Percentiles rank a stretch among this genome's conserved stretches.
These are phyloP conservation scores for Meyerozyma carpophila DNA, from an alignment of 1,139 yeast genomes.

Conservation along the genomic window DNA sequence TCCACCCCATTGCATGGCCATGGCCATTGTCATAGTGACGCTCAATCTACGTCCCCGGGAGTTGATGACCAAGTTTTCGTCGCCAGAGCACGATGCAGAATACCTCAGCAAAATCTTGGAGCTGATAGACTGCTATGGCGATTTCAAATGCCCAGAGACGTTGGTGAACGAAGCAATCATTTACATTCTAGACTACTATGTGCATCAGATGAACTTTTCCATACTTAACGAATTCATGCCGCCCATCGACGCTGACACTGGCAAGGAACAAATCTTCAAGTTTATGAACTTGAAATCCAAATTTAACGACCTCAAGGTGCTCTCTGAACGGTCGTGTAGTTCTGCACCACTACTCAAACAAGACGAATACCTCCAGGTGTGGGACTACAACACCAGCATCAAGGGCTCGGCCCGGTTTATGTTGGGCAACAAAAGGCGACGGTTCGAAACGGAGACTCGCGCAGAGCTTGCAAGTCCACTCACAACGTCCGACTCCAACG, in stretches of 20 bases:
- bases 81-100: constrained; percentile 11
- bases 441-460: constrained; percentile 27
- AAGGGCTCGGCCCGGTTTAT: constrained; percentile 53
- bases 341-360: constrained; percentile 32
- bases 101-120: constrained; percentile 22
- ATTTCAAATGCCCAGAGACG: constrained; percentile 44
- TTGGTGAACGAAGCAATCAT: constrained; percentile 57
- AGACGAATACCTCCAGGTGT: constrained; percentile 45
- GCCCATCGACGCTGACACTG: constrained; percentile 25
- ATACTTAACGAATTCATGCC: constrained; percentile 21
- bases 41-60: constrained; percentile 38
- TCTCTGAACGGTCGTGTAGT: constrained; percentile 35
- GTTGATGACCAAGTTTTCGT: constrained; percentile 18
- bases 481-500: constrained; percentile 3
- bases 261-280: constrained; percentile 43
- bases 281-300: constrained; percentile 42
- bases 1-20: constrained; percentile 79
- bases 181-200: constrained; percentile 58
- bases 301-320: constrained; percentile 36
- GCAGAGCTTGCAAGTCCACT: background rate
- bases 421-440: constrained; percentile 44
- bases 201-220: constrained; percentile 41
- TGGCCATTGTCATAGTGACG: constrained; percentile 51
- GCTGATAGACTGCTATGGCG: constrained; percentile 30
- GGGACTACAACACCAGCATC: constrained; percentile 41